phyloP scores from a whole-genome alignment of 768 basidiomycete species.

The Glaciozyma martinii region DNA sequence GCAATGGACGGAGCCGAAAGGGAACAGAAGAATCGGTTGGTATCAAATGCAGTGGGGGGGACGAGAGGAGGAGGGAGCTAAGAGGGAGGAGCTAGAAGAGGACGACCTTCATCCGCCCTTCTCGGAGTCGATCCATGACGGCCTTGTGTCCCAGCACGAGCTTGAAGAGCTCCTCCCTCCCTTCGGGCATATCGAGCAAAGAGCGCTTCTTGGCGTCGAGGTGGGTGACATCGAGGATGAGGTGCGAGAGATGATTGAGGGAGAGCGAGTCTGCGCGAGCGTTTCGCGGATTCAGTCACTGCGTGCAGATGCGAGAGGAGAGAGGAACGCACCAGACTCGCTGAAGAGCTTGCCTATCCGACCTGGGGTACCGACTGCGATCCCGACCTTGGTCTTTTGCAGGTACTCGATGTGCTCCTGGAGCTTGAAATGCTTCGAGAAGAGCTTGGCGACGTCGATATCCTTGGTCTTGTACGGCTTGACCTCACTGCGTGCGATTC shows the following conservation, averaged over 20 bases:
- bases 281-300: not conserved
- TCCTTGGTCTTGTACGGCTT: conserved; percentile 49
- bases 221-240: conserved; percentile 67
- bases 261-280: conserved; percentile 54
- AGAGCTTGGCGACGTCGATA: conserved; percentile 87
- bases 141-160: conserved; percentile 53
- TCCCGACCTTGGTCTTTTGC: conserved; percentile 70
- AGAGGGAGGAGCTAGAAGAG: conserved; percentile 41
- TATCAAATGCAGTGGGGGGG: too few species aligned
- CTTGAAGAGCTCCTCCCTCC: conserved; percentile 65
- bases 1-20: too few species aligned
- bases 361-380: conserved; percentile 86
- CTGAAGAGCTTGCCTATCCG: conserved; percentile 69
- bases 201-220: conserved; percentile 66
- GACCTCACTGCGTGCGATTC: conserved; percentile 30
- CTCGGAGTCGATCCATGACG: conserved; percentile 39
- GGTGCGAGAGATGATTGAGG: conserved; percentile 67
- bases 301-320: not conserved
- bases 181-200: conserved; percentile 74
- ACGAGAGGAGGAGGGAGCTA: too few species aligned
- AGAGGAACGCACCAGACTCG: conserved; percentile 37
- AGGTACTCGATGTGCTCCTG: conserved; percentile 78
- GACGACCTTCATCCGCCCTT: conserved; percentile 70
- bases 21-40: too few species aligned
- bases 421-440: conserved; percentile 88